Conservation (phyloP, 352 stramenopile genomes). For the Phytophthora lateralis region DNA sequence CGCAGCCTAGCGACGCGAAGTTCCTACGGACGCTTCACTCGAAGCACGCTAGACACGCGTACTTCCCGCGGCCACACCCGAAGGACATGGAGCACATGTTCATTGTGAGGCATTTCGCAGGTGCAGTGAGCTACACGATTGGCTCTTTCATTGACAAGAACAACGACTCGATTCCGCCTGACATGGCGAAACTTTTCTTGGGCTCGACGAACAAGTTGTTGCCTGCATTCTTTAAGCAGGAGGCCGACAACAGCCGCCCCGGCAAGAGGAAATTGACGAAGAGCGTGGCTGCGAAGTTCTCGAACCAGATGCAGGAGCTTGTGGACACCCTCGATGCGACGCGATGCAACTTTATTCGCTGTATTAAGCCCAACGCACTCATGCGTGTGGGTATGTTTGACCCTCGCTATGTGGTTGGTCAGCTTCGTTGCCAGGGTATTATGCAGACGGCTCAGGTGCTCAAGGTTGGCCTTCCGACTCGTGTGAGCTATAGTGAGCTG, state of each 20-base stretch:
- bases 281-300: constrained; percentile 84
- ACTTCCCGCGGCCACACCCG: constrained; percentile 85
- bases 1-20: constrained; percentile 89
- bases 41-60: constrained; percentile 83
- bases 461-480: constrained; percentile 89
- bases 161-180: constrained; percentile 87
- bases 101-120: constrained; percentile 90
- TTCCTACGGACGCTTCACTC: constrained; percentile 86
- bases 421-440: constrained; percentile 90
- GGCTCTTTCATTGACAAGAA: constrained; percentile 93
- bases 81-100: constrained; percentile 92
- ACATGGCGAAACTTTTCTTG: constrained; percentile 86
- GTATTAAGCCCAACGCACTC: constrained; percentile 90
- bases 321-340: constrained; percentile 87
- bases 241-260: constrained; percentile 52
- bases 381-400: constrained; percentile 86
- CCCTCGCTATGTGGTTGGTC: constrained; percentile 85
- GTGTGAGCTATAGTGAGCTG: constrained; percentile 90
- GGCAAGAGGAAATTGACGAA: constrained; percentile 83
- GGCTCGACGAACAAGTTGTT: constrained; percentile 69
- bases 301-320: constrained; percentile 88
- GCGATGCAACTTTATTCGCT: constrained; percentile 90
- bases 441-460: constrained; percentile 90
- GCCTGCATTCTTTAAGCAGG: constrained; percentile 70
- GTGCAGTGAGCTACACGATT: constrained; percentile 90